These are phyloP conservation scores for Aureobasidium melanogenum DNA, from an alignment of 2,329 filamentous ascomycete species.

Conservation along the genomic window DNA sequence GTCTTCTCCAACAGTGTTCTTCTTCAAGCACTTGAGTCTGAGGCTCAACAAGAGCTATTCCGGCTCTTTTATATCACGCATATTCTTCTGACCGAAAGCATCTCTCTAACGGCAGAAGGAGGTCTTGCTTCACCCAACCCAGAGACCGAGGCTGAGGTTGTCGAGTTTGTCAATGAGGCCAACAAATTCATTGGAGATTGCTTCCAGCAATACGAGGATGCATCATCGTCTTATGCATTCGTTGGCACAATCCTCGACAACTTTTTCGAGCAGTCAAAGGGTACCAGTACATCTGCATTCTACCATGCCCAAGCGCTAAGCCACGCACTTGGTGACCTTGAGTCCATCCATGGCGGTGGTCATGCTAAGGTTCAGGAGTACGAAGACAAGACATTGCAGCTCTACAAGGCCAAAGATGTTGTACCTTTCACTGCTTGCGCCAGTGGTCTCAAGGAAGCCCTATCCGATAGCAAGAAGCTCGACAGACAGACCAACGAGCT, in stretches of 20 bases:
- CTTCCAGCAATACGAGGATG: conserved; percentile 7
- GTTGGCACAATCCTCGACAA: conserved; percentile 21
- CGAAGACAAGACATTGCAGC: conserved; percentile 26
- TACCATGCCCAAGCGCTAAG: conserved; percentile 34
- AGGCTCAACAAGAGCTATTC: conserved; percentile 34
- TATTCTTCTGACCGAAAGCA: conserved; percentile 51
- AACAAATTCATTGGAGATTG: conserved; percentile 22
- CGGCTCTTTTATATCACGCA: conserved; percentile 45
- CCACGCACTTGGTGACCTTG: conserved; percentile 28
- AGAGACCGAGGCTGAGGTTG: conserved; percentile 36
- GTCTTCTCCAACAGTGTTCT: conserved; percentile 42
- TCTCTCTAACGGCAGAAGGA: conserved; percentile 48
- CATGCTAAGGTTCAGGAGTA: conserved; percentile 26
- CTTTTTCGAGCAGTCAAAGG: conserved; percentile 17
- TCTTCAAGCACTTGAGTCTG: conserved; percentile 24
- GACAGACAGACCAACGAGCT: conserved; percentile 51
- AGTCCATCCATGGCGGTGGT: conserved; percentile 35
- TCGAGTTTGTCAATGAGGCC: conserved; percentile 44
- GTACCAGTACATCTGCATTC: conserved; percentile 23
- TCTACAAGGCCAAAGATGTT: conserved; percentile 30
- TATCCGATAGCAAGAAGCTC: conserved; percentile 40
- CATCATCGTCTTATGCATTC: conserved; percentile 15
- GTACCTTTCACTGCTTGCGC: conserved; percentile 42
- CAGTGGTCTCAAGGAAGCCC: conserved; percentile 38
- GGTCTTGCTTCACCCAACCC: conserved; percentile 31